Evolutionary conservation across 371 early-diverging fungal genomes (phyloP).

Genomic region (Zancudomyces culisetae): DNA sequence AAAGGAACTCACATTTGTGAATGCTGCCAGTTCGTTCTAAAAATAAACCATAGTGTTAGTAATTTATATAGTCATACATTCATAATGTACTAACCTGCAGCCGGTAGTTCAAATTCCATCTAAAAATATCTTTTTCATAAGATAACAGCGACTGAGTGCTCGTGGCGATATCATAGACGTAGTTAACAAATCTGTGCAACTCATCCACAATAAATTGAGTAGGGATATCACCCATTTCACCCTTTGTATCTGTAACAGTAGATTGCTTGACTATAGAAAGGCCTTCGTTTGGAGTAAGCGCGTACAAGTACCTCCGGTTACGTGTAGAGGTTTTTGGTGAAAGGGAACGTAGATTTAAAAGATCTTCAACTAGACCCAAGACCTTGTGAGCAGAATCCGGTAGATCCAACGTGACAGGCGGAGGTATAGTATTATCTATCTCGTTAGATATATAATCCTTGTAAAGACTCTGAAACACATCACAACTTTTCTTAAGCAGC

Average conservation of each 20-base stretch:
- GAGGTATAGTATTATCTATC: neutral
- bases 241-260: neutral
- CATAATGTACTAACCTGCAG: no score
- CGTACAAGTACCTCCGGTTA: neutral
- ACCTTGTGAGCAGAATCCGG: conserved; percentile 8
- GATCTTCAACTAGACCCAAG: conserved; percentile 6
- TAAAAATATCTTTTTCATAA: conserved; percentile 14
- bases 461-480: conserved; percentile 1
- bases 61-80: no score
- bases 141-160: neutral
- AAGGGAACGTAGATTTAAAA: conserved; percentile 7
- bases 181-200: neutral
- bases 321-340: neutral
- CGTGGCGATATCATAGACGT: neutral
- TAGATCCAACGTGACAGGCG: conserved; percentile 12
- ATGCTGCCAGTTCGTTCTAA: neutral
- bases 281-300: neutral
- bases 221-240: neutral
- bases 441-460: conserved; percentile 1
- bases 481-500: neutral
- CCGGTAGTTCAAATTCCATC: conserved; percentile 9
- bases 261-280: no score
- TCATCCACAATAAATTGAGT: neutral
- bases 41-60: no score
- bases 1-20: neutral